Evolutionary conservation across 352 stramenopile genomes (phyloP), one percentile per base, ranked within the genome.

Genomic region (Globisporangium spinosum): DNA sequence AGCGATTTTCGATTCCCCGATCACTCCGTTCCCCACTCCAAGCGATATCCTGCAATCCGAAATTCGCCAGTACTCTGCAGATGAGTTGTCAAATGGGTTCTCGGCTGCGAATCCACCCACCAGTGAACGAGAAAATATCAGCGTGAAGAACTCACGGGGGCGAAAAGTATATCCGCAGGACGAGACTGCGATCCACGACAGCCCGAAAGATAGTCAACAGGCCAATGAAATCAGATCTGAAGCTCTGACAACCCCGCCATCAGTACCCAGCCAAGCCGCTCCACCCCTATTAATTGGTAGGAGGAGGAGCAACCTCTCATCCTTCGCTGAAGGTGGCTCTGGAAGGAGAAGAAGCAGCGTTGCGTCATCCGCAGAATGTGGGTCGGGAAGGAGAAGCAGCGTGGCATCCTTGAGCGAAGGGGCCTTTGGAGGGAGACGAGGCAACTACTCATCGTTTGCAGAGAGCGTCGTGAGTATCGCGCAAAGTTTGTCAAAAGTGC

Each of bases 361-460:
- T 2, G 25, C 25, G 25, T 27, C 25, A 27, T 27, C 25, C 25
- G 25, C 25, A 27, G 25, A 27, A 27, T 1, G 25, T 27, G 25
- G 25, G 27, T 29, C 27, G 27, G 2, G 29, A 23, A 29, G 61
- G 12, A 38, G 47, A 20, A 60, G 49, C 7, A 58, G 49, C 49
- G 32, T 25, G 0, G 1, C 22, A n/a, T 54, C 61, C n/a, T 12
- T 49, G 10, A 32, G n/a, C 15, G 49, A 67, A 34, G 61, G 22
- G 3, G 47, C 49, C 15, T 34, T 35, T 25, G n/a, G 49, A 47
- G 56, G 65, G 35, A 57, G 71, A 17, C 74, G 69, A 56, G 75
- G 70, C 49, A 83, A 67, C 23, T 38, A 77, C 15, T 60, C 62
- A 8, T n/a, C 68, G 12, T 79, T 70, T 76, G 22, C 73, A 70